phyloP scores from a whole-genome alignment of 1,284 basidiomycete species.

The Schizophyllum commune region DNA sequence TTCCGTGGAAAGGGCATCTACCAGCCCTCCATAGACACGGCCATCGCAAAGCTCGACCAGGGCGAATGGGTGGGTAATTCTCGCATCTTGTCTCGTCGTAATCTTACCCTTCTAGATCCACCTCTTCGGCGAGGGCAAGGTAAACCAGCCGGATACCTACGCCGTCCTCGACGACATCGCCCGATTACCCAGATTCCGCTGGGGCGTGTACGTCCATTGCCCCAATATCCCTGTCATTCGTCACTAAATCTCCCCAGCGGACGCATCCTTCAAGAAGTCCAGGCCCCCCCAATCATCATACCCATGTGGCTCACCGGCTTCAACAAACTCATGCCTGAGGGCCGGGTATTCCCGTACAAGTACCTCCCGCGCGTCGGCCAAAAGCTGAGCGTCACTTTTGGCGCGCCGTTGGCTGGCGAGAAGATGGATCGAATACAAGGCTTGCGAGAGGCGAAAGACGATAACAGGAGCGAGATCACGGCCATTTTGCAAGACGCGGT shows the following conservation, averaged over 20 bases:
- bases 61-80: conserved; percentile 73
- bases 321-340: conserved; percentile 85
- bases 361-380: conserved; percentile 59
- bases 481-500: conserved; percentile 9
- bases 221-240: conserved; percentile 1
- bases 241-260: conserved; percentile 40
- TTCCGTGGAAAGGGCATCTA: conserved; percentile 86
- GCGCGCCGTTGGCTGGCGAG: conserved; percentile 47
- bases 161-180: conserved; percentile 27
- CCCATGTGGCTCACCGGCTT: conserved; percentile 95
- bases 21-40: conserved; percentile 80
- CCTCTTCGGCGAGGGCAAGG: conserved; percentile 89
- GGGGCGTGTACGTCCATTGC: conserved; percentile 76
- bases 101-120: conserved; percentile 56
- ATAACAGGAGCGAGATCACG: conserved; percentile 8
- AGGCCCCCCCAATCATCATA: conserved; percentile 71
- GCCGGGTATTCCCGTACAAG: conserved; percentile 63
- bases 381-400: conserved; percentile 65
- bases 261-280: conserved; percentile 77
- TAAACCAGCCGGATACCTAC: conserved; percentile 70
- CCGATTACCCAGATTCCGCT: conserved; percentile 80
- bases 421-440: conserved; percentile 25
- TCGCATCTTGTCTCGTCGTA: conserved; percentile 3
- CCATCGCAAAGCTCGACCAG: conserved; percentile 71
- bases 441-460: not conserved